Conservation (phyloP, 352 stramenopile genomes). For the Blastocystis sp. region DNA sequence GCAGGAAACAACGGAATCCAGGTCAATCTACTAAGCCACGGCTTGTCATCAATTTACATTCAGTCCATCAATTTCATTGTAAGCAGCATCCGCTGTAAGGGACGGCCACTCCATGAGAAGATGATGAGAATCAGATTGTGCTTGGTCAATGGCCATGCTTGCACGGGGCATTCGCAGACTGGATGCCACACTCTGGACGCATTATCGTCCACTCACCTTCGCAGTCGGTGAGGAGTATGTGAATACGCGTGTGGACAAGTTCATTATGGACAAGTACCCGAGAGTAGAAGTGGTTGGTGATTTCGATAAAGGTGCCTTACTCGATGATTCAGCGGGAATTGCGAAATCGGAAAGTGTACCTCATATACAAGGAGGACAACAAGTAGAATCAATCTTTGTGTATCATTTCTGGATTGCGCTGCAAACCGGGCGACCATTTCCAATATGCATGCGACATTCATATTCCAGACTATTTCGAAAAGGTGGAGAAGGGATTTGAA, state of each 20-base stretch:
- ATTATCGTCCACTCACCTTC: neutral
- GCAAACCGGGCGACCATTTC: neutral
- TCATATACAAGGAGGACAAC: neutral
- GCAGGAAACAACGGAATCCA: too few species aligned
- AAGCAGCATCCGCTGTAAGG: neutral
- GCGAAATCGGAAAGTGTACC: neutral
- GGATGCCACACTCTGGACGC: too few species aligned
- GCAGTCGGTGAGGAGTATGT: neutral
- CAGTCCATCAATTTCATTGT: neutral
- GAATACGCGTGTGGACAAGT: constrained; percentile 28
- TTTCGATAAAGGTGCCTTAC: neutral
- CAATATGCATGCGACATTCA: neutral
- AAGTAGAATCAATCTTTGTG: neutral
- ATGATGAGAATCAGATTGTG: too few species aligned
- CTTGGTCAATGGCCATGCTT: too few species aligned
- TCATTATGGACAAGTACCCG: constrained; percentile 28
- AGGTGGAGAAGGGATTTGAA: neutral
- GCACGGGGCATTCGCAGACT: too few species aligned
- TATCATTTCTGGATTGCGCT: neutral
- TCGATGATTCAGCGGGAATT: constrained; percentile 31
- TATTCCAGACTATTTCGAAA: constrained; percentile 23
- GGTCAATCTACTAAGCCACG: too few species aligned
- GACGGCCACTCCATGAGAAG: neutral
- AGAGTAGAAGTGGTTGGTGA: neutral
- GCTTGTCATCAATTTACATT: neutral